Base-by-base conservation (phyloP, 345 rosid species). In the Corchorus capsularis region DNA sequence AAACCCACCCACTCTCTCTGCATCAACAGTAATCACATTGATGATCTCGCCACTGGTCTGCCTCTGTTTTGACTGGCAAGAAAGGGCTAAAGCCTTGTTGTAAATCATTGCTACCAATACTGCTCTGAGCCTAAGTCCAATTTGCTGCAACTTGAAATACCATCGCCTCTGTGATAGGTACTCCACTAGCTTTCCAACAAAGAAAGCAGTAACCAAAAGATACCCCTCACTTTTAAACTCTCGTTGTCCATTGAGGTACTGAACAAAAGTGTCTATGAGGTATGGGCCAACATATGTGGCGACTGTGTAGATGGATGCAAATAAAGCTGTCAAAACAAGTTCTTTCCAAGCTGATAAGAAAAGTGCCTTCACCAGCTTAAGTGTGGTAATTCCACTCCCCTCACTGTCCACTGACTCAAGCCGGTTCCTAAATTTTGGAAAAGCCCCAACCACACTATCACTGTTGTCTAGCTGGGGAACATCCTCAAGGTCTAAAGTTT, bases 1-100 rank as follows among this genome's bases (percentile, higher is more conserved):
- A 65, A 89, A 86, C 10, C 83, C 84, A 46, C 81, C 86, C 9
- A 93, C 76, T 55, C 89, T 71, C 32, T 83, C 86, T 5, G 90
- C 89, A 86, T 91, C 98, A 3, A 90, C 91, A 1, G 85, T 69
- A 79, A 90, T 82, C 71, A 85, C 80, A 63, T 90, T 93, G 52
- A 90, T 76, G 65, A 91, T 87, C 86, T 93, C 93, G 0, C 94
- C 97, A 2, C 87, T 84, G 3, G 90, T 84, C 52, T 86, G 91
- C 11, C 82, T 80, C 69, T 78, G 88, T 70, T 81, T 89, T 0
- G 88, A 83, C 10, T 66, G 68, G 77, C 78, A 79, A 0, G 93
- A 86, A 60, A 93, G 89, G 2, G 77, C 83, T 75, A 91, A 81
- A 46, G 87, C 86, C 79, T 93, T 91, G 35, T 83, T 82, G 60